Percentiles rank a stretch among this genome's conserved stretches.
Evolutionary conservation across 2,329 filamentous ascomycete genomes (phyloP).

Genomic region (Fusarium duplospermum): DNA sequence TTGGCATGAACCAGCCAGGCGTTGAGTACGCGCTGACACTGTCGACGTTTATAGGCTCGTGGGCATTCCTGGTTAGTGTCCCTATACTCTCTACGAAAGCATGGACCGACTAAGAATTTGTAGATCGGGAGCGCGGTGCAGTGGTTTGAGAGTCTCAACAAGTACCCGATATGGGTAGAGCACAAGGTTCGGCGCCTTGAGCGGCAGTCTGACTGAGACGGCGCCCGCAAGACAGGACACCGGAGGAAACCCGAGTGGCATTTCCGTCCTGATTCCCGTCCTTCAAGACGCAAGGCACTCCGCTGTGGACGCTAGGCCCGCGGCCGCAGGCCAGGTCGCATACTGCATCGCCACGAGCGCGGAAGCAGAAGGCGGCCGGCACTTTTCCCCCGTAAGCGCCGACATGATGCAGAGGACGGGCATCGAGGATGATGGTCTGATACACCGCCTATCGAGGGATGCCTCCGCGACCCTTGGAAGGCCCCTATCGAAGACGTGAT

Average conservation of each 20-base stretch:
- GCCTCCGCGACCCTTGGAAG: not conserved
- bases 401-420: not conserved
- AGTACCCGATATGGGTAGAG: constrained; percentile 38
- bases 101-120: not conserved
- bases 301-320: constrained; percentile 1
- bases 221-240: not conserved
- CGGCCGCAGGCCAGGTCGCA: constrained; percentile 12
- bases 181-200: constrained; percentile 12
- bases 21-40: constrained; percentile 59
- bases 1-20: constrained; percentile 51
- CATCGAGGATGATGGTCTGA: constrained; percentile 5
- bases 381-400: constrained; percentile 1
- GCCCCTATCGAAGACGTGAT: not conserved
- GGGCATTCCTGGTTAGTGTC: constrained; percentile 56
- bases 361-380: not conserved
- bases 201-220: not conserved
- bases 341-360: not conserved
- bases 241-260: not conserved
- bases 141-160: constrained; percentile 42
- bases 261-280: not conserved
- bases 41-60: constrained; percentile 62
- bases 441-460: constrained; percentile 4
- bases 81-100: too few relatives aligned
- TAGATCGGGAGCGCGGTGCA: constrained; percentile 41
- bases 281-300: not conserved